These are phyloP conservation scores for Botrytis squamosa DNA, from an alignment of 2,329 filamentous ascomycete species.

Conservation along the genomic window DNA sequence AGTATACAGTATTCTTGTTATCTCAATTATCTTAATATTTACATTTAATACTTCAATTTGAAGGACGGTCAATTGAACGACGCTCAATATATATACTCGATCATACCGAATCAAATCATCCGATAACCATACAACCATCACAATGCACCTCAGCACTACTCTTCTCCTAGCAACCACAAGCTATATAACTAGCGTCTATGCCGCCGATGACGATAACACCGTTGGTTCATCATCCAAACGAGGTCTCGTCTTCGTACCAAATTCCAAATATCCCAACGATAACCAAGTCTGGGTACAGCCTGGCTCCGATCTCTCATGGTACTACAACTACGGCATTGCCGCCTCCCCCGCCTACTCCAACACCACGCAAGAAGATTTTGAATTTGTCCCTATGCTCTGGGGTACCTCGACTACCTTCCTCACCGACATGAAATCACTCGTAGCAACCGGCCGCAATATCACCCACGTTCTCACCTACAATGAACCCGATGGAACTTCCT, in stretches of 20 bases:
- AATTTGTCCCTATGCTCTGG: slow-evolving; percentile 83
- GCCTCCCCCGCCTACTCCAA: slow-evolving; percentile 55
- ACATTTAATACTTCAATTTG: background rate
- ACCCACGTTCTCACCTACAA: slow-evolving; percentile 74
- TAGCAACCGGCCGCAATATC: slow-evolving; percentile 57
- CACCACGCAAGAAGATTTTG: slow-evolving; percentile 54
- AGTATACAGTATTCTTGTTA: background rate
- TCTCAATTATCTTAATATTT: background rate
- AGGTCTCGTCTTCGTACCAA: slow-evolving; percentile 68
- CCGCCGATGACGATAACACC: background rate
- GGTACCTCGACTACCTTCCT: slow-evolving; percentile 63
- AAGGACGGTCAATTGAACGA: background rate
- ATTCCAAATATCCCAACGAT: slow-evolving; percentile 55
- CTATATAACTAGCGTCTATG: slow-evolving; percentile 11
- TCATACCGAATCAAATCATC: background rate
- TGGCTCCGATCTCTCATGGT: slow-evolving; percentile 69
- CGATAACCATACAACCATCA: background rate
- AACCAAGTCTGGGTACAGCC: slow-evolving; percentile 61
- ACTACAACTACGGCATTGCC: slow-evolving; percentile 71
- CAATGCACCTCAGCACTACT: slow-evolving; percentile 23
- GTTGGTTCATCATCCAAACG: slow-evolving; percentile 55
- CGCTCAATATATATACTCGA: background rate
- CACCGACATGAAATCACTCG: slow-evolving; percentile 54
- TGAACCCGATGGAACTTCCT: slow-evolving; percentile 64
- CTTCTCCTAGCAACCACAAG: slow-evolving; percentile 15